phyloP scores from a whole-genome alignment of 2,329 filamentous ascomycete species.

The Curvularia sp. region DNA sequence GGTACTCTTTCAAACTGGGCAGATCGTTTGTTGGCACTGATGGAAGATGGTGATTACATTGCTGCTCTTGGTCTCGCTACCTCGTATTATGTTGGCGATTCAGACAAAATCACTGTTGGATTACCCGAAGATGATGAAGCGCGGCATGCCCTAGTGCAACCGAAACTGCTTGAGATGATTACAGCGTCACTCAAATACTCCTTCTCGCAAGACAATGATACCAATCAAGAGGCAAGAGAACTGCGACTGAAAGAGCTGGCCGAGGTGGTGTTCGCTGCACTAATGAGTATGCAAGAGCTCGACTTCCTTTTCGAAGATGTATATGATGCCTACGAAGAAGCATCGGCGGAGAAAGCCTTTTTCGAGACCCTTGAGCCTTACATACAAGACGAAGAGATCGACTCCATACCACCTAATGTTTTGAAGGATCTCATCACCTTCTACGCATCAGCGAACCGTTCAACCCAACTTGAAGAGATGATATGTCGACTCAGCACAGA shows the following conservation, averaged over 20 bases:
- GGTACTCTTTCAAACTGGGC: conserved; percentile 97
- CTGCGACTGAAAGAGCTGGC: conserved; percentile 77
- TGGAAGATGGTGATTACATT: conserved; percentile 97
- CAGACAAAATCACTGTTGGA: conserved; percentile 94
- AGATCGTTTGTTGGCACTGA: conserved; percentile 87
- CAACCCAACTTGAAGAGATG: conserved; percentile 85
- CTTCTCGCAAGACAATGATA: conserved; percentile 69
- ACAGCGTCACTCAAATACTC: conserved; percentile 88
- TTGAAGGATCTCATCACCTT: conserved; percentile 86
- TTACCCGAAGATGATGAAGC: conserved; percentile 81
- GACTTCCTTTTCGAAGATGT: conserved; percentile 92
- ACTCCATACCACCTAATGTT: conserved; percentile 77
- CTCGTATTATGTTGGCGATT: conserved; percentile 86
- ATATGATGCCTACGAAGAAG: conserved; percentile 88
- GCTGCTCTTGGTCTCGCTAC: conserved; percentile 89
- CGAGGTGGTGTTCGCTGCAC: conserved; percentile 82
- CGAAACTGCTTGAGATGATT: conserved; percentile 93
- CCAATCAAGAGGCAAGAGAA: conserved; percentile 59
- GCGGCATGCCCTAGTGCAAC: conserved; percentile 81
- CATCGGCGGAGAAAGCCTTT: conserved; percentile 75
- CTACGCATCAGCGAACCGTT: conserved; percentile 77
- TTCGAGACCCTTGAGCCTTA: conserved; percentile 88
- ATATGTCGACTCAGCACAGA: conserved; percentile 90
- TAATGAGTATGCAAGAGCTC: conserved; percentile 75
- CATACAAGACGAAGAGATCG: conserved; percentile 79